These are phyloP conservation scores for Umbelopsis ramanniana DNA, from an alignment of 192 early-diverging fungal species.

Conservation along the genomic window DNA sequence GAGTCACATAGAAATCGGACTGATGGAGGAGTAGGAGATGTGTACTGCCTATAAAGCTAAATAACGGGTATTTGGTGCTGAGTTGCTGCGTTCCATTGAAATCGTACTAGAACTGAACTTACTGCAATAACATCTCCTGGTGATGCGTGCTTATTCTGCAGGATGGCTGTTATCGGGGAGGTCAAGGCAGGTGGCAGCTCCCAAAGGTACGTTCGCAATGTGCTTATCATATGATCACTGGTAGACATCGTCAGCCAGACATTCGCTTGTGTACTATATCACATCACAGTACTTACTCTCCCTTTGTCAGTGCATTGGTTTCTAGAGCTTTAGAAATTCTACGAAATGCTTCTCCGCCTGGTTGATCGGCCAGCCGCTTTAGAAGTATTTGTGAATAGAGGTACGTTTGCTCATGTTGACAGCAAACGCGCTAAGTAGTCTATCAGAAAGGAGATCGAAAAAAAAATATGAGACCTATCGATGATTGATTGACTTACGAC, in stretches of 20 bases:
- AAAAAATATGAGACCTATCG: neutral
- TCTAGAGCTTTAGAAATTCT: conserved; percentile 57
- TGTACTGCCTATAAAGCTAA: conserved; percentile 55
- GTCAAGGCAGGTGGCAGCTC: conserved; percentile 44
- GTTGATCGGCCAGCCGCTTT: conserved; percentile 46
- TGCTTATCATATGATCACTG: conserved; percentile 16
- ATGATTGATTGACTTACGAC: conserved; percentile 39
- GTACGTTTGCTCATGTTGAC: conserved; percentile 61
- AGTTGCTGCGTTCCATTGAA: neutral
- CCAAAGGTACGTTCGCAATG: conserved; percentile 42
- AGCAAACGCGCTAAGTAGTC: conserved; percentile 50
- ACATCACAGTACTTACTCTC: conserved; percentile 38
- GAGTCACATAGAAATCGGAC: conserved; percentile 42
- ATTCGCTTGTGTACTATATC: neutral
- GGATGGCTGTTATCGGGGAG: conserved; percentile 49
- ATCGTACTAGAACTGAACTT: conserved; percentile 1
- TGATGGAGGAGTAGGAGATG: conserved; percentile 45
- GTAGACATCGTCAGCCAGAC: neutral
- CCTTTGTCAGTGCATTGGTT: conserved; percentile 42
- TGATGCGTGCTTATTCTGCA: conserved; percentile 43
- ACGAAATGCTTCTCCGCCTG: conserved; percentile 44
- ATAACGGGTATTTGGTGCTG: neutral
- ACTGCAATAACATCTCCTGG: conserved; percentile 63
- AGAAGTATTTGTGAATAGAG: conserved; percentile 54
- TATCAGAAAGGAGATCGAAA: neutral